phyloP scores from a whole-genome alignment of 1,284 basidiomycete species.

The Caloboletus firmus region DNA sequence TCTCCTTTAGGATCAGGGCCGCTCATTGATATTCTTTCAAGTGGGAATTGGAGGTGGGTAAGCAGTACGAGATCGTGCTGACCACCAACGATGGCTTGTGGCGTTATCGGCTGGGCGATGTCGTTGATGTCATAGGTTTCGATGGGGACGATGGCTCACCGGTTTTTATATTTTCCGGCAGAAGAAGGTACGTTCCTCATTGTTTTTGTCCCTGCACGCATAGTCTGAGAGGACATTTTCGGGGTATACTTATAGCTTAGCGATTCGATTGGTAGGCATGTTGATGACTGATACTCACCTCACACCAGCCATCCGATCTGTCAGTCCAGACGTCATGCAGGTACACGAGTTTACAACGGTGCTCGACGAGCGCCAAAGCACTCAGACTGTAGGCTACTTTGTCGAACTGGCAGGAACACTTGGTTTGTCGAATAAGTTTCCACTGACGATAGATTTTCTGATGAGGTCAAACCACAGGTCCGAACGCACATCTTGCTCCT shows the following conservation, averaged over 20 bases:
- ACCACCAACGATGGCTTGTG: constrained; percentile 17
- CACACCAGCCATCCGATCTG: background rate
- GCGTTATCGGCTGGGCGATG: constrained; percentile 11
- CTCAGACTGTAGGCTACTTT: constrained; percentile 8
- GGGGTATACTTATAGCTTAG: background rate
- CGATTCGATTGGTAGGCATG: background rate
- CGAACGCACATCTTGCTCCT: background rate
- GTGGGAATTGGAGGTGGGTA: constrained; percentile 12
- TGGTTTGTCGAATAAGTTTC: background rate
- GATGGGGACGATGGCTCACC: constrained; percentile 1
- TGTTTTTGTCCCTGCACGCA: too few relatives aligned
- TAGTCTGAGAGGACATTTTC: background rate
- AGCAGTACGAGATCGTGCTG: constrained; percentile 9
- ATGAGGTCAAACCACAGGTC: background rate
- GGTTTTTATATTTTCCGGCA: constrained; percentile 2
- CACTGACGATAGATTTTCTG: background rate
- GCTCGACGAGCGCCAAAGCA: constrained; percentile 3
- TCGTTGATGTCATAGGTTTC: constrained; percentile 6
- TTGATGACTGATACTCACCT: constrained; percentile 5
- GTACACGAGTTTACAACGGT: constrained; percentile 7
- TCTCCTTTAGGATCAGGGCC: background rate
- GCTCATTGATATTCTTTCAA: background rate
- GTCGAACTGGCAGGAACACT: constrained; percentile 5
- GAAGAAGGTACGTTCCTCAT: constrained; percentile 1
- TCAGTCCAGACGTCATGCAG: background rate